Evolutionary conservation across 2,329 filamentous ascomycete species (phyloP).

Genomic region (Aphanoascus verrucosus): DNA sequence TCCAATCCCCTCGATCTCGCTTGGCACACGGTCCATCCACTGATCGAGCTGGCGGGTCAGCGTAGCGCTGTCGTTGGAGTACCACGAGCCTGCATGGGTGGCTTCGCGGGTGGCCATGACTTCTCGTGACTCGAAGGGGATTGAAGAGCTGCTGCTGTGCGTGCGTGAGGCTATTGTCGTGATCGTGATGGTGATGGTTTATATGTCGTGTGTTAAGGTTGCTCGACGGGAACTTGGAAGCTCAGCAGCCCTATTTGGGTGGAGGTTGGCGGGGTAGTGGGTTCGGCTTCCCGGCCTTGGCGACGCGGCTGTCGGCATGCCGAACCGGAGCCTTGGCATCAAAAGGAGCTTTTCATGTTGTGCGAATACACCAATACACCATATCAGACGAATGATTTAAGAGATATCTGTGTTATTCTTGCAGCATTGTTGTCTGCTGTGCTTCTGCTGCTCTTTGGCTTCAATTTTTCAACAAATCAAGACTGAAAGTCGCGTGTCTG

Average conservation of each 20-base stretch:
- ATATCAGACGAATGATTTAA: background rate
- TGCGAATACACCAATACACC: background rate
- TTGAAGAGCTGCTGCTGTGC: background rate
- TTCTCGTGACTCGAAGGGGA: background rate
- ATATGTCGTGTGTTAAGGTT: background rate
- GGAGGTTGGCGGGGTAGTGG: constrained; percentile 2
- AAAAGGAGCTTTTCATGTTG: background rate
- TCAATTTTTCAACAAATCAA: too few species aligned
- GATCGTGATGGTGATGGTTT: too few species aligned
- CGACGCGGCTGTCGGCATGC: background rate
- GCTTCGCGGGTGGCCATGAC: constrained; percentile 44
- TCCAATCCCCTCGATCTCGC: constrained; percentile 51
- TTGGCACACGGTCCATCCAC: constrained; percentile 63
- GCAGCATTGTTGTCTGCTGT: background rate
- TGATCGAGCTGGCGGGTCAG: constrained; percentile 60
- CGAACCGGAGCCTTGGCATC: background rate
- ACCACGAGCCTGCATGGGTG: constrained; percentile 82
- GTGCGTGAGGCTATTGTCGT: background rate
- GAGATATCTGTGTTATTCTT: background rate
- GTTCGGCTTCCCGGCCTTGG: constrained; percentile 8
- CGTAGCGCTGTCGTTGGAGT: constrained; percentile 49
- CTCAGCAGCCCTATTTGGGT: background rate
- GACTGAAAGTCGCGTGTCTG: background rate
- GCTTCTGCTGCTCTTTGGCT: too few species aligned
- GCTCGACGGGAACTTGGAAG: constrained; percentile 2